A percentile compares a stretch with the other conserved stretches of the same genome.
These are phyloP conservation scores for Colletotrichum sp. DNA, from an alignment of 2,329 filamentous ascomycete genomes.

Conservation along the genomic window DNA sequence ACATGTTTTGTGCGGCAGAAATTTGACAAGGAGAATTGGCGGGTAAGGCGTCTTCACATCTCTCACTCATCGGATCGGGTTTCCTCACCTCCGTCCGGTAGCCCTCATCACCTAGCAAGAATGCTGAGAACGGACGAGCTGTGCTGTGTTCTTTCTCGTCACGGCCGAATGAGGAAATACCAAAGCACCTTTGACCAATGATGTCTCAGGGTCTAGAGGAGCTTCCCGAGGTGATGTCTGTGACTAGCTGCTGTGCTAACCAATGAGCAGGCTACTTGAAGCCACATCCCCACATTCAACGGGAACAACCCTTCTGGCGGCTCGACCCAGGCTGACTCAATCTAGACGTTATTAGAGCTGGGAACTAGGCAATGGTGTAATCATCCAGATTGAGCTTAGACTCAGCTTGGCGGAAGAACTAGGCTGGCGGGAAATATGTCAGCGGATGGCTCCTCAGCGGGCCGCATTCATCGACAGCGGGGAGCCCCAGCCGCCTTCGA, in stretches of 20 bases:
- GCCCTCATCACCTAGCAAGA: neutral
- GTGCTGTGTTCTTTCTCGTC: neutral
- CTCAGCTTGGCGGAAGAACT: neutral
- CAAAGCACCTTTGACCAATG: neutral
- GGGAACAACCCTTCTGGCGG: neutral
- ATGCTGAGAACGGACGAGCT: neutral
- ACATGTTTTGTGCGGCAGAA: neutral
- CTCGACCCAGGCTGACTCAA: neutral
- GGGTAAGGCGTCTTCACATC: slow-evolving; percentile 1
- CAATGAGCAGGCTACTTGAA: neutral
- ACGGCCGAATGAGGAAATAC: neutral
- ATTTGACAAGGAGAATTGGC: neutral
- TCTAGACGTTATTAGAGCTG: neutral
- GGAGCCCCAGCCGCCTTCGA: neutral
- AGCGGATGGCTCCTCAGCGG: neutral
- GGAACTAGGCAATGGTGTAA: neutral
- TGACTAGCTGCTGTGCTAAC: neutral
- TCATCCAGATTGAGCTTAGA: neutral
- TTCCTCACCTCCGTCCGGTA: neutral
- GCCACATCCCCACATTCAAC: slow-evolving; percentile 2
- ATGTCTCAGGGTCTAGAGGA: neutral
- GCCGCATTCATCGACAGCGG: slow-evolving; percentile 9
- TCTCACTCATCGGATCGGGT: neutral
- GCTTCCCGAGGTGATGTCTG: neutral
- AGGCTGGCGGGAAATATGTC: neutral